Base-by-base conservation (phyloP, 164 flowering plant species). In the Berberis vulgaris region DNA sequence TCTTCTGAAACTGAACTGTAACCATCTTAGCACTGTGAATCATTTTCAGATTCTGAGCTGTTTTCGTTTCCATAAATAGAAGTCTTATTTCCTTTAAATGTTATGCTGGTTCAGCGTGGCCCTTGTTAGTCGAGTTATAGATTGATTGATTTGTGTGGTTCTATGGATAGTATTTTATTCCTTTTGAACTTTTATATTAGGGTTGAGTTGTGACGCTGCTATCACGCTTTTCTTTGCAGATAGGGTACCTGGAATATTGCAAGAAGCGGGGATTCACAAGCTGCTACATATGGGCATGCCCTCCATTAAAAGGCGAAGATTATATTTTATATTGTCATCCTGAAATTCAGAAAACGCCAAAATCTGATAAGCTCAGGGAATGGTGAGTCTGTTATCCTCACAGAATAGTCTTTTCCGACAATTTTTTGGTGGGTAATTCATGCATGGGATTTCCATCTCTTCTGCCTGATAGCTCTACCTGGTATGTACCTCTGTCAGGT, bases 261-360 rank as follows among this genome's bases (percentile, higher is more conserved):
- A 86, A 83, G 78, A 76, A 65, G 60, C 76, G 81, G 55, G 92
- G 92, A 57, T 86, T 84, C 67, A 54, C 79, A 7, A 73, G 77
- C 57, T 81, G 89, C 71, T 79, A 81, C 58, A 64, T 84, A 47
- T 83, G 92, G 92, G 79, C 83, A 46, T 84, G 88, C 64, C 92
- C 92, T 9, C 88, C 88, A 62, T 1, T 58, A 5, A 86, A 79
- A 62, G 86, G 84, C 10, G 93, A 84, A 61, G 85, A 84, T 59
- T 86, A 80, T 67, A 80, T 84, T 40, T 66, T 66, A 57, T 95
- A 95, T 70, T 95, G 99, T 74, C 99, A 95, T 71, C 99, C 99
- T 43, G 97, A 95, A 74, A 91, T 91, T 67, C 99, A 95, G 79
- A 95, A 95, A 72, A 95, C 97, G 49, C 99, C 99, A 44, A 95